Percentiles rank a stretch among this genome's conserved stretches.
phyloP scores from a whole-genome alignment of 768 basidiomycete species.

The Hebeloma cylindrosporum region DNA sequence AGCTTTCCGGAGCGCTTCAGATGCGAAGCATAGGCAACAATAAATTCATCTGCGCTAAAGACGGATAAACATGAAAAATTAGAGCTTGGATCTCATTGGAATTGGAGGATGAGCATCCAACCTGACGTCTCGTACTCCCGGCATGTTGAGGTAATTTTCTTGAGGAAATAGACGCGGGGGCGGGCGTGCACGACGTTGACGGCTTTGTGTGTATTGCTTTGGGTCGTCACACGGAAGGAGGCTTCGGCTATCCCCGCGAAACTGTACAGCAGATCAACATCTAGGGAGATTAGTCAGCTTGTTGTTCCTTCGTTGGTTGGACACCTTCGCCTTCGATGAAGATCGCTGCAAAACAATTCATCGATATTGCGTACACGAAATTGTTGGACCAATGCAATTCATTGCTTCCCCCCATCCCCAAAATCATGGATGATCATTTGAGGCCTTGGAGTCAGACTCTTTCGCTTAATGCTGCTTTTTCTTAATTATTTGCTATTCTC shows the following conservation, averaged over 20 bases:
- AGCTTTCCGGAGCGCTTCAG: constrained; percentile 99
- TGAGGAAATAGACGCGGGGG: constrained; percentile 46
- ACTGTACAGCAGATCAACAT: constrained; percentile 43
- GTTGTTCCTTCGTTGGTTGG: neutral
- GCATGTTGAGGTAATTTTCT: constrained; percentile 60
- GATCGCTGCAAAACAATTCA: neutral
- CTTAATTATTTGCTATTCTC: too few relatives aligned
- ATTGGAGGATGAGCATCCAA: constrained; percentile 29
- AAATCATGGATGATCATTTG: too few relatives aligned
- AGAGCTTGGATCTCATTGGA: constrained; percentile 12
- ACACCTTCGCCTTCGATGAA: constrained; percentile 3
- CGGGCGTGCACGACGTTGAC: constrained; percentile 50
- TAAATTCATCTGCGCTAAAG: constrained; percentile 87
- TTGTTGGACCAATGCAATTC: too few relatives aligned
- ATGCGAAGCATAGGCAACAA: constrained; percentile 91
- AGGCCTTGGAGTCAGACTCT: too few relatives aligned
- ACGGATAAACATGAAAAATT: constrained; percentile 20
- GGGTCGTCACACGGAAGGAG: constrained; percentile 27
- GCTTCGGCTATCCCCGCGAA: constrained; percentile 41
- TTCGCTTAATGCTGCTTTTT: too few relatives aligned
- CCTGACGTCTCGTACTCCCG: constrained; percentile 83
- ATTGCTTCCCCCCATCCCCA: neutral
- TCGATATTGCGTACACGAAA: too few relatives aligned
- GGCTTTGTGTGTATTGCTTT: constrained; percentile 47
- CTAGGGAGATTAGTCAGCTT: constrained; percentile 21